Evolutionary conservation across 257 asterid genomes (phyloP).

Genomic region (Salvia splendens): DNA sequence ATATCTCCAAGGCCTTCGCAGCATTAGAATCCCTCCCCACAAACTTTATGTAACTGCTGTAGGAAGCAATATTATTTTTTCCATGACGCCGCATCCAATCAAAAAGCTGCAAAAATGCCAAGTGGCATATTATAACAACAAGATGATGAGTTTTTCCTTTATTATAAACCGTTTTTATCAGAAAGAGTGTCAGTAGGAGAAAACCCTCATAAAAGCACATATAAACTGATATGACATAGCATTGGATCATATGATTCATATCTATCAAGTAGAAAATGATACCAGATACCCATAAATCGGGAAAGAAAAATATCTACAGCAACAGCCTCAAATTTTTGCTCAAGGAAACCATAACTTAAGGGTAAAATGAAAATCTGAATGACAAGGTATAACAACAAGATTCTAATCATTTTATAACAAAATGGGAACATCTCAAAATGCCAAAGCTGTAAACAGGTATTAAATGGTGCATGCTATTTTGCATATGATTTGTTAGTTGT

Average conservation of each 20-base stretch:
- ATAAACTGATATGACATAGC: background rate
- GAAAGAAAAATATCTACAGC: background rate
- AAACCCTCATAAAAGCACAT: background rate
- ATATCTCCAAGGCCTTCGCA: conserved; percentile 65
- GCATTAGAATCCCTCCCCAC: conserved; percentile 67
- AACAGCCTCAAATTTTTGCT: background rate
- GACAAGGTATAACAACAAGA: conserved; percentile 1
- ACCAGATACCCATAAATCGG: conserved; percentile 10
- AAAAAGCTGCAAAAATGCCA: conserved; percentile 68
- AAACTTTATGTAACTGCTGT: conserved; percentile 83
- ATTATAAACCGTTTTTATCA: background rate
- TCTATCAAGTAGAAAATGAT: conserved; percentile 21
- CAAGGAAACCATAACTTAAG: conserved; percentile 9
- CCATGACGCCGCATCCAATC: conserved; percentile 87
- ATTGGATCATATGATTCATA: background rate
- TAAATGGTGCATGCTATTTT: background rate
- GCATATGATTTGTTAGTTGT: background rate
- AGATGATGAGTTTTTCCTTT: conserved; percentile 3
- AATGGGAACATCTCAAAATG: conserved; percentile 7
- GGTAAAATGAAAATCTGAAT: conserved; percentile 13
- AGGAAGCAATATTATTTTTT: conserved; percentile 78
- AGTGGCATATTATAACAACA: conserved; percentile 26
- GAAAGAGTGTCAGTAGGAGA: conserved; percentile 2
- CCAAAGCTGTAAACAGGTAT: background rate
- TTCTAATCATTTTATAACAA: background rate